Percentiles rank a stretch among this genome's conserved stretches.
These are phyloP conservation scores for Flaveria trinervia DNA, from an alignment of 129 eudicot species.

Conservation along the genomic window DNA sequence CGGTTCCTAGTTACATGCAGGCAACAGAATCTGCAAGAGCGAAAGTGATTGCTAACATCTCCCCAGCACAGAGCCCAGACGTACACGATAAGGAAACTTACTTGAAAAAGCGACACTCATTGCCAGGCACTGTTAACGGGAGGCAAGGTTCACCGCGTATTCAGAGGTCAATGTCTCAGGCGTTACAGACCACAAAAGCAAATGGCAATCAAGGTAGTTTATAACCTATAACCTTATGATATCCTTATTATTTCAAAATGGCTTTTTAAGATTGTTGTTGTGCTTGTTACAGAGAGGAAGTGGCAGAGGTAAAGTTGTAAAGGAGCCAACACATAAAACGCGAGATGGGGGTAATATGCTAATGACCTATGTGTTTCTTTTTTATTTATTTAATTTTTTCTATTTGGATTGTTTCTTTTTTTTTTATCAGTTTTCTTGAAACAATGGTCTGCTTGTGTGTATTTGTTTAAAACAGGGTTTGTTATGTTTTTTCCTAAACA, in stretches of 20 bases:
- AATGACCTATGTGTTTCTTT: constrained; percentile 10
- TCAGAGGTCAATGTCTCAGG: constrained; percentile 70
- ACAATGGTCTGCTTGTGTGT: constrained; percentile 33
- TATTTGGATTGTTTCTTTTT: not conserved
- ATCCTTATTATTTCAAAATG: not conserved
- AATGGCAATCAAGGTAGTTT: constrained; percentile 62
- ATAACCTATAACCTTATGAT: not conserved
- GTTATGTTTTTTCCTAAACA: constrained; percentile 16
- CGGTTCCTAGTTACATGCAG: constrained; percentile 92
- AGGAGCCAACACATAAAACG: constrained; percentile 7
- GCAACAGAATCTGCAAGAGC: constrained; percentile 93
- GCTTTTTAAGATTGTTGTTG: constrained; percentile 1
- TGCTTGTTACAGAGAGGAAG: constrained; percentile 56
- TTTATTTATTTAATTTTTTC: not conserved
- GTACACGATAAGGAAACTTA: constrained; percentile 66
- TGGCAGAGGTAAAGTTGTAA: constrained; percentile 54
- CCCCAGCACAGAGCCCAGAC: constrained; percentile 92
- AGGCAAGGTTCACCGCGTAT: constrained; percentile 84
- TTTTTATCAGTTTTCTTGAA: constrained; percentile 26
- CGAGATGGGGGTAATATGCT: constrained; percentile 14
- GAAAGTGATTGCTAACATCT: constrained; percentile 63
- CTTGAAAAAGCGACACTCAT: constrained; percentile 74
- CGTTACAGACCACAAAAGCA: constrained; percentile 67
- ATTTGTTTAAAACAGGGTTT: constrained; percentile 38
- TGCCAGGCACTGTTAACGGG: constrained; percentile 63